Percentiles rank a stretch among this genome's conserved stretches.
Evolutionary conservation across 176 grass and related monocot genomes (phyloP).

Genomic region (Aegilops longissima): DNA sequence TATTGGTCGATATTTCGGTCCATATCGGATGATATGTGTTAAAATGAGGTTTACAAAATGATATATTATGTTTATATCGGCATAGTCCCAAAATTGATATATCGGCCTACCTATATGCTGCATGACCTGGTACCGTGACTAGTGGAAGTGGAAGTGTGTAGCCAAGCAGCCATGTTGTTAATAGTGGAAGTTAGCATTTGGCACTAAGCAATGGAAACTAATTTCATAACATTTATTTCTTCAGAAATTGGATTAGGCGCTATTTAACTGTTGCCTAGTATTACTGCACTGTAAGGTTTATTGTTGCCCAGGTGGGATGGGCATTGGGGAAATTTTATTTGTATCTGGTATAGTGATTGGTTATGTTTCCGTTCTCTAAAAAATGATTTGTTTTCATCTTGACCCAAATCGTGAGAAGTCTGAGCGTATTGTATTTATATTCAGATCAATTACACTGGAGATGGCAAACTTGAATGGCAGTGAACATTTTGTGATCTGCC

Average conservation of each 20-base stretch:
- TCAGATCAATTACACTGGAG: slow-evolving; percentile 51
- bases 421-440: slow-evolving; percentile 10
- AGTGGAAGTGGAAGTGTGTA: not conserved
- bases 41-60: too few relatives aligned
- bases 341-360: not conserved
- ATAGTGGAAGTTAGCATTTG: not conserved
- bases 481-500: slow-evolving; percentile 36
- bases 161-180: not conserved
- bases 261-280: not conserved
- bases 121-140: not conserved
- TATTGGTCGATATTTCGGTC: too few relatives aligned
- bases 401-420: not conserved
- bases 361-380: not conserved
- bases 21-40: too few relatives aligned
- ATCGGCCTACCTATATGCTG: not conserved
- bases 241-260: not conserved
- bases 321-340: not conserved
- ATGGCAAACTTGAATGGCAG: slow-evolving; percentile 7
- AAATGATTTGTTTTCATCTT: not conserved
- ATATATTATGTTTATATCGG: too few relatives aligned
- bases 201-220: not conserved
- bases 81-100: too few relatives aligned
- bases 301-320: not conserved
- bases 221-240: not conserved
- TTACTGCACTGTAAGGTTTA: not conserved